A percentile compares a stretch with the other conserved stretches of the same genome.
phyloP scores from a whole-genome alignment of 2,329 filamentous ascomycete genomes.

The Sporothrix globosa region DNA sequence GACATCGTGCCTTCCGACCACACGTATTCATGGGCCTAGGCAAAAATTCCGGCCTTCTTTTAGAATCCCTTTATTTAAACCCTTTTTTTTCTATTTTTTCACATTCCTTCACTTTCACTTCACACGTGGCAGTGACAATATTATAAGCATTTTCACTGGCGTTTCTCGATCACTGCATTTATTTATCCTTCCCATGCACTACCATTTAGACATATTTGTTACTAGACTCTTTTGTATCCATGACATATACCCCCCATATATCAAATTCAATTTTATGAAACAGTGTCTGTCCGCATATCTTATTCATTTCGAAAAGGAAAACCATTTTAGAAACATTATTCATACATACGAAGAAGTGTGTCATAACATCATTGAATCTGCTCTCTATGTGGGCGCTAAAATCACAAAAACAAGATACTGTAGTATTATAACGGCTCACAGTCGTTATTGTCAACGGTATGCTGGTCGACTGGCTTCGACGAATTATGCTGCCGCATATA shows the following conservation, averaged over 20 bases:
- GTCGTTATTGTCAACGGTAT: not conserved
- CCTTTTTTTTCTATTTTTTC: not conserved
- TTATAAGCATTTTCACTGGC: constrained; percentile 1
- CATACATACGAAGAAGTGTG: no score
- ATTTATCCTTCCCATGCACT: constrained; percentile 17
- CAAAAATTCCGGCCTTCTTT: no score
- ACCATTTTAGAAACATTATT: not conserved
- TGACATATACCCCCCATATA: constrained; percentile 16
- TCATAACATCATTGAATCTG: constrained; percentile 22
- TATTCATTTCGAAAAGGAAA: not conserved
- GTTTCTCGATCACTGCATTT: not conserved
- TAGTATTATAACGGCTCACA: not conserved
- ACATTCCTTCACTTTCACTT: not conserved
- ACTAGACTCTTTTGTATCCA: not conserved
- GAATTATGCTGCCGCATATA: not conserved
- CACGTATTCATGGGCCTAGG: not conserved
- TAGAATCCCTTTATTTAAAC: no score
- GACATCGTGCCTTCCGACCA: not conserved
- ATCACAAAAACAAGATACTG: not conserved
- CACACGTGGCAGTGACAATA: not conserved
- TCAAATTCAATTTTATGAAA: not conserved
- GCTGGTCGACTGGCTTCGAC: not conserved
- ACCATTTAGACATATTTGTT: not conserved
- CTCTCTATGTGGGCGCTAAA: constrained; percentile 12
- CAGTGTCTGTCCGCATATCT: not conserved